These are phyloP conservation scores for Diplodia corticola DNA, from an alignment of 2,329 filamentous ascomycete species.

Conservation along the genomic window DNA sequence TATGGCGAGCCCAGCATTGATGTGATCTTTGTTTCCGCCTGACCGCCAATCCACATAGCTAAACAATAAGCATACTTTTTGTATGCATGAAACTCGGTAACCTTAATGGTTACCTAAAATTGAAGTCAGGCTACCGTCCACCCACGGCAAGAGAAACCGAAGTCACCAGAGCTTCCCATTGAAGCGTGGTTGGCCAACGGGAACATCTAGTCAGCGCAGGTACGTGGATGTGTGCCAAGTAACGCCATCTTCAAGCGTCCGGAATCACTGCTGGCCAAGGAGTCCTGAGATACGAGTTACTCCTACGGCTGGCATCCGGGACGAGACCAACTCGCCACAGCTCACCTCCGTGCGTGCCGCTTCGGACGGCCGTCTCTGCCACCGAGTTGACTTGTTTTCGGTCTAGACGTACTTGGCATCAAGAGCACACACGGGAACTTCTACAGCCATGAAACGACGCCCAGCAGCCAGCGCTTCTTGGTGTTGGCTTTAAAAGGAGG, in stretches of 20 bases:
- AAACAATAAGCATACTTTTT: conserved; percentile 2
- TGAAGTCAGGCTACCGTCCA: background rate
- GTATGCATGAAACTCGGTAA: background rate
- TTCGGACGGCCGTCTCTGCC: background rate
- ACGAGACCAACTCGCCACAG: background rate
- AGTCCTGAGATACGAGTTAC: background rate
- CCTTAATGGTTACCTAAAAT: background rate
- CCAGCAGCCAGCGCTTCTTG: background rate
- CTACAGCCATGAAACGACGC: background rate
- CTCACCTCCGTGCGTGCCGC: background rate
- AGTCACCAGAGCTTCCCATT: background rate
- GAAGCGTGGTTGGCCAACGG: background rate
- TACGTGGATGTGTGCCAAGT: background rate
- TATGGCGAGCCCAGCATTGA: background rate
- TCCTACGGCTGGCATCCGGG: background rate
- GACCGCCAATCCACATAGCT: background rate
- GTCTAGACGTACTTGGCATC: background rate
- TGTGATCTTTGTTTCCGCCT: background rate
- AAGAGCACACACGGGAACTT: background rate
- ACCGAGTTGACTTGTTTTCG: background rate
- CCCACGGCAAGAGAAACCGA: no score
- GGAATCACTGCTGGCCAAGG: background rate
- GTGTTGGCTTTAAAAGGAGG: background rate
- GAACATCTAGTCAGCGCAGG: background rate
- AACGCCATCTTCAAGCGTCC: background rate